A percentile compares a stretch with the other conserved stretches of the same genome.
phyloP scores from a whole-genome alignment of 2,329 filamentous ascomycete species.

The Epichloe aotearoae region DNA sequence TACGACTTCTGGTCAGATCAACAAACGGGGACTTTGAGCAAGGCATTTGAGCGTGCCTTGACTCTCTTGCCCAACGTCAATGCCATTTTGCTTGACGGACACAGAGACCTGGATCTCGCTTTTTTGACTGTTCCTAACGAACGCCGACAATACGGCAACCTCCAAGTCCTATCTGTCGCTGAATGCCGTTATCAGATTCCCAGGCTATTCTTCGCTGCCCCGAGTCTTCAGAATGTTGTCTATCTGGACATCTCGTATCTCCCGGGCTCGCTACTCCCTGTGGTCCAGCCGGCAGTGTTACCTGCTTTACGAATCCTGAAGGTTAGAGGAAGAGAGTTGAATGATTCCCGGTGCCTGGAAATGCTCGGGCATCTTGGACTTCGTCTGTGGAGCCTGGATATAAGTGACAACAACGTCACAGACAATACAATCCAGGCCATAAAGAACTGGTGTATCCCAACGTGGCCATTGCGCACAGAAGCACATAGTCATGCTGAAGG shows the following conservation, averaged over 20 bases:
- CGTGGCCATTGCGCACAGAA: conserved; percentile 20
- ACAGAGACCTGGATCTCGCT: conserved; percentile 29
- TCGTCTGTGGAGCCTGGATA: conserved; percentile 44
- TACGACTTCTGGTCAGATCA: conserved; percentile 29
- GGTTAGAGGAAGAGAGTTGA: conserved; percentile 31
- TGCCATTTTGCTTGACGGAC: conserved; percentile 35
- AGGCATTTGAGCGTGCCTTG: conserved; percentile 26
- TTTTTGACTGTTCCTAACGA: conserved; percentile 15
- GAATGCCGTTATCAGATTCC: conserved; percentile 28
- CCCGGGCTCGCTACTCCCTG: conserved; percentile 29
- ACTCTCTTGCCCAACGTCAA: conserved; percentile 29
- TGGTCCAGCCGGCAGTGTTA: conserved; percentile 24
- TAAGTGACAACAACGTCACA: conserved; percentile 37
- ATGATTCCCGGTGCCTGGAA: conserved; percentile 22
- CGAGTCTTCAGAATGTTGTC: conserved; percentile 26
- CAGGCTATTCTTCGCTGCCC: conserved; percentile 23
- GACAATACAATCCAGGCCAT: conserved; percentile 27
- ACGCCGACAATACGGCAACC: conserved; percentile 1
- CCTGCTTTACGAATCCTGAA: conserved; percentile 40
- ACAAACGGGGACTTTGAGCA: conserved; percentile 19
- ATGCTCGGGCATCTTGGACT: conserved; percentile 18
- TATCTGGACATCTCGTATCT: conserved; percentile 40
- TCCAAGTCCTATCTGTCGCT: conserved; percentile 31
- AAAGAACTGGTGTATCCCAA: conserved; percentile 19
- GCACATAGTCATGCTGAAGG: conserved; percentile 33